Percentiles rank a stretch among this genome's conserved stretches.
These are phyloP conservation scores for Aphanocladium album DNA, from an alignment of 2,329 filamentous ascomycete species.

Conservation along the genomic window DNA sequence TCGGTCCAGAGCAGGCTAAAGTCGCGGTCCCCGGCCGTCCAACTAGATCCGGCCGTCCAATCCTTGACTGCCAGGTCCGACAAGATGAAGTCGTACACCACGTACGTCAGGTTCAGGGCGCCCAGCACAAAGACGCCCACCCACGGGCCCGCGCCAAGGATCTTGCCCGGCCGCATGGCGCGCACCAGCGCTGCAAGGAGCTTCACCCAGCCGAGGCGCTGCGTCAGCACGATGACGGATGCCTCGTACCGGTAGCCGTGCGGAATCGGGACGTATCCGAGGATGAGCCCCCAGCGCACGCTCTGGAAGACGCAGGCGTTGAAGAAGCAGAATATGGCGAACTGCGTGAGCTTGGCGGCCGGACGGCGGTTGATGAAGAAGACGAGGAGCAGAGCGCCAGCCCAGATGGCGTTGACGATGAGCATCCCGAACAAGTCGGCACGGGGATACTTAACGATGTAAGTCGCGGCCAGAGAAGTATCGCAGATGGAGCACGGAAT, in stretches of 20 bases:
- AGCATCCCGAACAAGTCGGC: neutral
- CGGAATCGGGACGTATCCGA: neutral
- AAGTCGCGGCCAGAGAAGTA: neutral
- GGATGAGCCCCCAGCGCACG: constrained; percentile 4
- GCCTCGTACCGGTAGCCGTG: constrained; percentile 2
- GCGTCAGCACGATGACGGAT: neutral
- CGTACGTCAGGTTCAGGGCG: neutral
- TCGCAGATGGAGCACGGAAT: neutral
- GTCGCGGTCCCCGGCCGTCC: neutral
- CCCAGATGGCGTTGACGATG: neutral
- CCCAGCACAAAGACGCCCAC: neutral
- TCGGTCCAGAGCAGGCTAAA: neutral
- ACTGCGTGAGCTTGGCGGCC: neutral
- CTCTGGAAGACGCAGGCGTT: neutral
- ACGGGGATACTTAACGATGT: neutral
- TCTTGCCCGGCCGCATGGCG: neutral
- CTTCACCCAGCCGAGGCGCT: neutral
- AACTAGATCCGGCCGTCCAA: neutral
- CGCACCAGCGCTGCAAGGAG: neutral
- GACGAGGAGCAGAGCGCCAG: neutral
- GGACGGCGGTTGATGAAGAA: neutral
- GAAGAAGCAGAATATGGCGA: neutral
- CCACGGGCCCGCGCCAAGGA: neutral
- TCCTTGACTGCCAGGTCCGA: neutral
- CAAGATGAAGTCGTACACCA: neutral